phyloP scores from a whole-genome alignment of 2,329 filamentous ascomycete genomes.

The Diaporthe citri region DNA sequence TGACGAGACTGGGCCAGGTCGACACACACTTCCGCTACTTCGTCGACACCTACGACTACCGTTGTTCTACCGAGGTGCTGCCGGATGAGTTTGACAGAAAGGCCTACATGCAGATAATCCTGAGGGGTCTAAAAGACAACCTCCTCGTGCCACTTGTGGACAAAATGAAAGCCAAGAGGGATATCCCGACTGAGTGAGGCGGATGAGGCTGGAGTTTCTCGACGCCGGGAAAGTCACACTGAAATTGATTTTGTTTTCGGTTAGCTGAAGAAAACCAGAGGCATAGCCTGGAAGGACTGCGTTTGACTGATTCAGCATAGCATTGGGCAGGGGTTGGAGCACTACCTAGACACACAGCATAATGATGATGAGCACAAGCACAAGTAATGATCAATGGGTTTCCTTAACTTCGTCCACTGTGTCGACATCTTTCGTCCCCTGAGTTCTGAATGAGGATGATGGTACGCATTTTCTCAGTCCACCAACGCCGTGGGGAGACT shows the following conservation, averaged over 20 bases:
- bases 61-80: conserved; percentile 14
- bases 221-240: neutral
- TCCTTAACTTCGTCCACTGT: neutral
- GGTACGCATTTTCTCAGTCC: too few species aligned
- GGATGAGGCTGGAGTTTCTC: neutral
- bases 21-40: conserved; percentile 39
- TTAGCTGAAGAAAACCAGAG: neutral
- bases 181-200: neutral
- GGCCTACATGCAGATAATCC: conserved; percentile 26
- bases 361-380: neutral
- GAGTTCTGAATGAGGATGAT: too few species aligned
- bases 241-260: neutral
- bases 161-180: conserved; percentile 27
- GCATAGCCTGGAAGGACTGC: neutral
- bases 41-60: conserved; percentile 39
- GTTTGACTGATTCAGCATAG: neutral
- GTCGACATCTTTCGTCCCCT: neutral
- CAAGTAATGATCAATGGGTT: neutral
- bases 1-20: conserved; percentile 27
- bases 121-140: conserved; percentile 36
- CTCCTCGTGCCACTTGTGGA: conserved; percentile 33
- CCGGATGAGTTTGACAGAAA: conserved; percentile 23
- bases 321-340: neutral
- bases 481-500: neutral
- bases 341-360: neutral